Evolutionary conservation across 345 rosid species (phyloP), one percentile per base, ranked within the genome.

Genomic region (Acer campestre): DNA sequence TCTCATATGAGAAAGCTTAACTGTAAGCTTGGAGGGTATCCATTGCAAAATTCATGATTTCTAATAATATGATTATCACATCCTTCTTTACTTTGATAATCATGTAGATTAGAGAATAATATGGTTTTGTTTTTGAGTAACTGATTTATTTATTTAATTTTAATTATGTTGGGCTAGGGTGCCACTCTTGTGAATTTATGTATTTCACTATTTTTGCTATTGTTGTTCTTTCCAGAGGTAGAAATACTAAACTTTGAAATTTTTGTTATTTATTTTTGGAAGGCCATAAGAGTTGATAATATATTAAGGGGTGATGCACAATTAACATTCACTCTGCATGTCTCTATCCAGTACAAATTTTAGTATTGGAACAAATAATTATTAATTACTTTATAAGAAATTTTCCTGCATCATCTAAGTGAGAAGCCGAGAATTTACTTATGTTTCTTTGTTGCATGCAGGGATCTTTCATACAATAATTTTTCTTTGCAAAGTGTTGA

Each of bases 381-480:
- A 49, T 27, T 70, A n/a, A 49, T 27, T 70, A 35, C 14, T 49
- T 16, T 51, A 2, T 42, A 20, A 16, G 6, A 73, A 10, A 31
- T 18, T 27, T 27, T 53, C 25, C 1, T 29, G 44, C 23, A 70
- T 53, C 75, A 58, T 71, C 51, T 63, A 38, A 35, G 9, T 23
- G 14, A 65, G 42, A 49, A 29, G 51, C n/a, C n/a, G n/a, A n/a
- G n/a, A n/a, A n/a, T n/a, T 20, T 44, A 13, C 7, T 63, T 46
- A 18, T 73, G 35, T 49, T 75, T 64, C 75, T 72, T 69, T 31
- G 6, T 61, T 66, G 71, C 16, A 53, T 85, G 80, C 91, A 91
- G 98, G 40, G 96, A 93, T 87, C 89, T 93, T 74, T 90, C 98
- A 7, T 91, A 89, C 78, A 93, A 93, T 76, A 87, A 91, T 80